Evolutionary conservation across 345 rosid species (phyloP).

Genomic region (Physaria fendleri): DNA sequence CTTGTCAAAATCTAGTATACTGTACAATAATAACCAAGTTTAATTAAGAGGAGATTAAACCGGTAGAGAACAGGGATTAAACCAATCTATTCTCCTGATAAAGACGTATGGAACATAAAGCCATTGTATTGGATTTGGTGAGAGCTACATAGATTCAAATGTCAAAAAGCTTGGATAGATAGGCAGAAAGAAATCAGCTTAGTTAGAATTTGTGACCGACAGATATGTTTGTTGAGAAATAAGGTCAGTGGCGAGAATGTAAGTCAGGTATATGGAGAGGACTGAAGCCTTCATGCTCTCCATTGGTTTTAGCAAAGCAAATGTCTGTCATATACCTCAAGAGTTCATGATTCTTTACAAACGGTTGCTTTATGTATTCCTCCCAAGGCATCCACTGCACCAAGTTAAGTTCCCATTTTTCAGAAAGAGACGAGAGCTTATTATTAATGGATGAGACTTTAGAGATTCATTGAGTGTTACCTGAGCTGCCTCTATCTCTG

Average conservation of each 20-base stretch:
- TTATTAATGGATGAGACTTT: constrained; percentile 1
- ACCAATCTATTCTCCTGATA: too few species aligned
- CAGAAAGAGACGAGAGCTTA: not conserved
- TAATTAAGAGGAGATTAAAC: too few species aligned
- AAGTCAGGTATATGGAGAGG: constrained; percentile 29
- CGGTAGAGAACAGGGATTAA: too few species aligned
- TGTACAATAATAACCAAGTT: too few species aligned
- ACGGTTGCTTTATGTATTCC: constrained; percentile 34
- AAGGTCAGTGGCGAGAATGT: constrained; percentile 13
- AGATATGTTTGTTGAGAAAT: not conserved
- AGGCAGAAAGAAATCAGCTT: constrained; percentile 4
- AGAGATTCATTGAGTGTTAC: constrained; percentile 24
- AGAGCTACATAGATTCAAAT: not conserved
- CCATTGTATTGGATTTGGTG: too few species aligned
- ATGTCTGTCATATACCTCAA: constrained; percentile 28
- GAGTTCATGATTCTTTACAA: constrained; percentile 30
- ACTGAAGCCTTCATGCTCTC: constrained; percentile 31
- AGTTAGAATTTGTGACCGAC: not conserved
- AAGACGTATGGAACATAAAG: too few species aligned
- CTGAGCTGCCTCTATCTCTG: constrained; percentile 74
- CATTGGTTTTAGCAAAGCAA: constrained; percentile 32
- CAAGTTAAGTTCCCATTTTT: constrained; percentile 4
- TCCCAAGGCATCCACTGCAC: constrained; percentile 76
- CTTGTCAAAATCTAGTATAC: too few species aligned
- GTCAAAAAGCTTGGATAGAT: constrained; percentile 13